Base-by-base conservation (phyloP, 768 basidiomycete genomes). In the Auriculariales sp. region DNA sequence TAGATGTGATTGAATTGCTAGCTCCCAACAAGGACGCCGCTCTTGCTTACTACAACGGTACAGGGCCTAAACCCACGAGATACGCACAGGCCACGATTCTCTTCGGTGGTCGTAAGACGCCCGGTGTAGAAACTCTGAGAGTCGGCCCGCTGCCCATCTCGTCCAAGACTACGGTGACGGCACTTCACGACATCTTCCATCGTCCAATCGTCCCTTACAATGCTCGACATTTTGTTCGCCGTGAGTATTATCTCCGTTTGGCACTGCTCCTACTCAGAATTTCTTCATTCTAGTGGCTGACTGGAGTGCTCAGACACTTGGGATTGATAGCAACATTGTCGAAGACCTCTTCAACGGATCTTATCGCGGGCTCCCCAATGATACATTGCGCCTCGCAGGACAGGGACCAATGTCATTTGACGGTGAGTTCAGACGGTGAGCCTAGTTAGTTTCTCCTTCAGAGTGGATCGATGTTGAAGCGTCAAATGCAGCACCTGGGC, bases 321-420 rank as follows among this genome's bases (percentile, higher is more conserved):
- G 10, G 11, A 12, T 24, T 44, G 39, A 24, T 44, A 19, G 14
- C 19, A 12, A 6, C 22, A 25, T 25, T 44, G 6, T 24, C 39
- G 1, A 44, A 44, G 39, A 25, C 47, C 27, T 9, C 47, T 51
- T 42, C 57, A 27, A 1, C 19, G 45, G 19, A 49, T 53, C 27
- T 46, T 49, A 30, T 28, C 56, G 62, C 27, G 75, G 74, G 0
- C 59, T 65, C 0, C 60, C 63, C 9, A 74, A 71, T 47, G 74
- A 75, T 51, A 77, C 77, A 0, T 66, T 82, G 9, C 55, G 70
- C 2, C 68, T 67, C 2, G 73, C 66, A 2, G 67, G 64, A 2
- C 61, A 59, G 31, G 77, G 71, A 0, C 79, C 79, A 2, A 71
- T 75, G 58, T 73, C 73, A 47, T 79, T 73, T 54, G 79, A 81